Base-by-base conservation (phyloP, 2,329 filamentous ascomycete species). In the Diaporthe caulivora region DNA sequence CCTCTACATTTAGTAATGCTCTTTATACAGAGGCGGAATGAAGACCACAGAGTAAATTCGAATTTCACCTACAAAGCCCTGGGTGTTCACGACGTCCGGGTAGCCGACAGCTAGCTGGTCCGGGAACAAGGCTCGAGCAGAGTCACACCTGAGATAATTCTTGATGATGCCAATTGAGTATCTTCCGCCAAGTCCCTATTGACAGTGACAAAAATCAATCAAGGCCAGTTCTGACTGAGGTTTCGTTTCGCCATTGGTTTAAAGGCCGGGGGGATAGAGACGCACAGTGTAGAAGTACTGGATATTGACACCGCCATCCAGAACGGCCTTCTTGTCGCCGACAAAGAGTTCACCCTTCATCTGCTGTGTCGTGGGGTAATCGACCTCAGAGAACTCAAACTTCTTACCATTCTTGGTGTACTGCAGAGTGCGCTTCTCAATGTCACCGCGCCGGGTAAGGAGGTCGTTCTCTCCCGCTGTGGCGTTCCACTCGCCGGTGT, bases 371-470 rank as follows among this genome's bases (percentile, higher is more conserved):
- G 53, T 55, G 53, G 53, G 53, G 29, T 8, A 55, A 10, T 55
- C 53, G 15, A 55, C 18, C 53, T 55, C 26, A 55, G 26, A 31
- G 3, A 55, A 6, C 4, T 21, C 3, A 26, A 8, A 55, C 26
- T 55, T 55, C 29, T 55, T 55, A 8, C 53, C 53, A 55, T 55
- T 55, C n/a, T 55, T 55, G 53, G 53, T 55, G n/a, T n/a, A n/a
- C n/a, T n/a, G n/a, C n/a, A n/a, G n/a, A n/a, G n/a, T n/a, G n/a
- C n/a, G n/a, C n/a, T n/a, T n/a, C n/a, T n/a, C n/a, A n/a, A n/a
- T n/a, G n/a, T n/a, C n/a, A n/a, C n/a, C n/a, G n/a, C n/a, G n/a
- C n/a, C n/a, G n/a, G n/a, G n/a, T n/a, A n/a, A n/a, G n/a, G n/a
- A n/a, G n/a, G n/a, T n/a, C n/a, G n/a, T n/a, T n/a, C n/a, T n/a